Evolutionary conservation across 2,329 filamentous ascomycete species (phyloP), one percentile per base, ranked within the genome.

Genomic region (Leptographium radiaticola): DNA sequence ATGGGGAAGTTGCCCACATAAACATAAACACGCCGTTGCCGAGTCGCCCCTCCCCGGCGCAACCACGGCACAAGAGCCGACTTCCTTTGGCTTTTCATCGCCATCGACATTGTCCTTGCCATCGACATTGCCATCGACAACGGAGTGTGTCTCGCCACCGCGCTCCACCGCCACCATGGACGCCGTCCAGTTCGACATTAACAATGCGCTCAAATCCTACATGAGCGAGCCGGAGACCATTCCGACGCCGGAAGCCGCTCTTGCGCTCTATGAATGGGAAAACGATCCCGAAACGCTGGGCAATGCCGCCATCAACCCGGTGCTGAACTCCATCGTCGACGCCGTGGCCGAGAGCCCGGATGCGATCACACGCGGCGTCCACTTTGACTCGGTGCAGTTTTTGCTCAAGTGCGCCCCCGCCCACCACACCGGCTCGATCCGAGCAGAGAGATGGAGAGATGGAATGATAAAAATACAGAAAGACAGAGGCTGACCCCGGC

Each of bases 191-290:
- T 98, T 98, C 72, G 88, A 97, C 69, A 88, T 98, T 70, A 95
- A 96, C 68, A 86, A 95, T 74, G 89, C 89, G 60, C 85, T 97
- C 69, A 96, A 95, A 76, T 81, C 88, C 67, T 98, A 96, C 71
- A 87, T 96, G 79, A 94, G 89, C 71, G 91, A 97, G 67, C 91
- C 93, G 10, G 75, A 83, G 47, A 80, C 81, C 42, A 86, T 97
- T 54, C 75, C 86, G 9, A 96, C 90, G 2, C 84, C 87, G 45
- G 91, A 97, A 67, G 93, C 90, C 54, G 86, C 93, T 62, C 70
- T 83, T 46, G 80, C 86, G 56, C 80, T 98, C 20, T 77, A 89
- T 62, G 91, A 97, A 66, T 94, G 88, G 78, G 93, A 97, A 73
- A 86, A 87, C 67, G 89, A 96, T 62, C 87, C 89, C 51, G 89